Conservation (phyloP, 2,329 filamentous ascomycete species). For the Nemania bipapillata region DNA sequence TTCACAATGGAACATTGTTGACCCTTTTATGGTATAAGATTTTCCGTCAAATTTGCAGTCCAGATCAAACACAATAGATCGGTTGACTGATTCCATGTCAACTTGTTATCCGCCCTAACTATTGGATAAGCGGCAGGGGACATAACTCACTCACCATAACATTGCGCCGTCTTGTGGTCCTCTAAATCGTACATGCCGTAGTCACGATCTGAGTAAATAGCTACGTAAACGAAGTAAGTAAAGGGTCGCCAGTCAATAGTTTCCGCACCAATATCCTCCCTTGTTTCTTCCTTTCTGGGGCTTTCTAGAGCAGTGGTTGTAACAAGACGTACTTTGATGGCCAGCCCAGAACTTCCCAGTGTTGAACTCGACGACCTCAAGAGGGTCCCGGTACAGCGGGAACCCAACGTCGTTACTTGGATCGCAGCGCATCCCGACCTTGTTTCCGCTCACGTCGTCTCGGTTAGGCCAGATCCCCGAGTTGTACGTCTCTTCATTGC, state of each 20-base stretch:
- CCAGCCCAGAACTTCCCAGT: conserved; percentile 26
- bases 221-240: conserved; percentile 20
- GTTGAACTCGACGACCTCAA: conserved; percentile 39
- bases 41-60: conserved; percentile 16
- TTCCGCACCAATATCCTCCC: too few relatives aligned
- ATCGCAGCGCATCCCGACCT: conserved; percentile 34
- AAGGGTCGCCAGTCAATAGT: too few relatives aligned
- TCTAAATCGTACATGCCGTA: conserved; percentile 30
- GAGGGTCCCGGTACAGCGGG: conserved; percentile 34
- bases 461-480: conserved; percentile 23
- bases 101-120: background rate
- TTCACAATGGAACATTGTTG: conserved; percentile 29
- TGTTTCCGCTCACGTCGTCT: conserved; percentile 33
- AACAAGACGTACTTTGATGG: conserved; percentile 36
- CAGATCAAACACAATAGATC: conserved; percentile 21
- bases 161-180: conserved; percentile 32
- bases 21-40: conserved; percentile 20
- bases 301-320: background rate
- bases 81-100: conserved; percentile 17
- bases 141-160: conserved; percentile 18
- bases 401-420: conserved; percentile 29
- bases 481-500: conserved; percentile 19
- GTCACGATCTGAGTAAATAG: conserved; percentile 36
- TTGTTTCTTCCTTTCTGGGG: background rate
- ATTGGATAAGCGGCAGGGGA: background rate